These are phyloP conservation scores for Talaromyces borbonicus DNA, from an alignment of 495 filamentous ascomycete species.

Conservation along the genomic window DNA sequence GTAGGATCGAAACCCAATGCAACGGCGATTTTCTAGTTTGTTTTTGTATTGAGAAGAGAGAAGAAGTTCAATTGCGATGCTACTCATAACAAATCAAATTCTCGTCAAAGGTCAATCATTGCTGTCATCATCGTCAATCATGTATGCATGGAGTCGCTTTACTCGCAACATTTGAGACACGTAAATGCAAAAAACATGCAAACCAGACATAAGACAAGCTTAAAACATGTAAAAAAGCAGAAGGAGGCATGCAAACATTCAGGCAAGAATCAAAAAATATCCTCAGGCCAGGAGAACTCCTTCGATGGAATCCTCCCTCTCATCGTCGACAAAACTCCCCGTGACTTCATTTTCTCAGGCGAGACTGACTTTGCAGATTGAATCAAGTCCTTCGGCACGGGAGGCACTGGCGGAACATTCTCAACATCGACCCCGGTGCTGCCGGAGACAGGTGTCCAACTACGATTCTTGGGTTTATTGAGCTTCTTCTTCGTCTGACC, in stretches of 20 bases:
- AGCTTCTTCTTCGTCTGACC: conserved; percentile 9
- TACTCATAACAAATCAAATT: too few species aligned
- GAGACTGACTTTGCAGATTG: not conserved
- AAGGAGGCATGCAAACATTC: not conserved
- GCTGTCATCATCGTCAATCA: not conserved
- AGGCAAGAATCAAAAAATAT: conserved; percentile 35
- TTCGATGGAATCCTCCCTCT: conserved; percentile 8
- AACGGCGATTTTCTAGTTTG: not conserved
- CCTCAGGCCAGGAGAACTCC: conserved; percentile 37
- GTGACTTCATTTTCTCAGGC: not conserved
- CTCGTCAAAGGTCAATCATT: too few species aligned
- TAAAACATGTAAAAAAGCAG: not conserved
- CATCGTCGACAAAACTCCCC: not conserved
- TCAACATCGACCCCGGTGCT: conserved; percentile 12
- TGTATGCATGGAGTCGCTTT: not conserved
- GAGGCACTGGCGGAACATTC: conserved; percentile 37
- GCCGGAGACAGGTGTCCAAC: conserved; percentile 5
- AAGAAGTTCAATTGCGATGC: not conserved
- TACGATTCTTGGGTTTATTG: conserved; percentile 7
- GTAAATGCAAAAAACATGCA: not conserved
- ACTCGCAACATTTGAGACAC: not conserved
- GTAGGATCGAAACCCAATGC: not conserved
- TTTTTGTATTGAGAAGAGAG: too few species aligned
- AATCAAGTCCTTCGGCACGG: conserved; percentile 29
- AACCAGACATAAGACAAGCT: not conserved